These are phyloP conservation scores for Fusarium anguioides DNA, from an alignment of 2,329 filamentous ascomycete genomes.

Conservation along the genomic window DNA sequence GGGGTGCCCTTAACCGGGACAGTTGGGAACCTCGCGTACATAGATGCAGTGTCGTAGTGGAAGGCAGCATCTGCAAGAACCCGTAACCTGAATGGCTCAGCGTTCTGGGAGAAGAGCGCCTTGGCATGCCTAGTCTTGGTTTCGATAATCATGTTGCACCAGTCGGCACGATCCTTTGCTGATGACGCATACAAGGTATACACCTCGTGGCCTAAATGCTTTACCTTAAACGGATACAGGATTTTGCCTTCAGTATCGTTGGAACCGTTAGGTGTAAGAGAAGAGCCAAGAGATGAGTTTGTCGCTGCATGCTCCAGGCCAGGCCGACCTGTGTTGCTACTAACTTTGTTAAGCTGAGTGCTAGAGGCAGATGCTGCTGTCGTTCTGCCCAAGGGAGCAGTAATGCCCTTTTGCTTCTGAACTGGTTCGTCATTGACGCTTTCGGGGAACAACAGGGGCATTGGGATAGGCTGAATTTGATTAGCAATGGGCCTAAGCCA, in stretches of 20 bases:
- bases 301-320: constrained; percentile 76
- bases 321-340: constrained; percentile 64
- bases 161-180: constrained; percentile 80
- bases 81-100: constrained; percentile 91
- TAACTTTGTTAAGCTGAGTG: constrained; percentile 67
- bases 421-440: constrained; percentile 93
- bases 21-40: constrained; percentile 68
- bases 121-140: constrained; percentile 95
- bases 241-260: constrained; percentile 84
- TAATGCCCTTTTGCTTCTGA: constrained; percentile 81
- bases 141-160: constrained; percentile 93
- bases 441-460: constrained; percentile 93
- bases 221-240: constrained; percentile 93
- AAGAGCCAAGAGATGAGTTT: constrained; percentile 70
- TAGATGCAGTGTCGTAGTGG: constrained; percentile 74
- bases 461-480: constrained; percentile 79
- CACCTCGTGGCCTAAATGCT: constrained; percentile 92
- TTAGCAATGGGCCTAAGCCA: constrained; percentile 35
- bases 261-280: constrained; percentile 55
- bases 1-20: constrained; percentile 91
- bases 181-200: constrained; percentile 90
- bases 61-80: constrained; percentile 95
- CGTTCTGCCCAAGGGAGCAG: constrained; percentile 68
- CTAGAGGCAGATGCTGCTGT: constrained; percentile 71
- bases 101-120: constrained; percentile 89